Percentiles rank a stretch among this genome's conserved stretches.
These are phyloP conservation scores for Cadophora sp. DNA, from an alignment of 2,329 filamentous ascomycete genomes.

Conservation along the genomic window DNA sequence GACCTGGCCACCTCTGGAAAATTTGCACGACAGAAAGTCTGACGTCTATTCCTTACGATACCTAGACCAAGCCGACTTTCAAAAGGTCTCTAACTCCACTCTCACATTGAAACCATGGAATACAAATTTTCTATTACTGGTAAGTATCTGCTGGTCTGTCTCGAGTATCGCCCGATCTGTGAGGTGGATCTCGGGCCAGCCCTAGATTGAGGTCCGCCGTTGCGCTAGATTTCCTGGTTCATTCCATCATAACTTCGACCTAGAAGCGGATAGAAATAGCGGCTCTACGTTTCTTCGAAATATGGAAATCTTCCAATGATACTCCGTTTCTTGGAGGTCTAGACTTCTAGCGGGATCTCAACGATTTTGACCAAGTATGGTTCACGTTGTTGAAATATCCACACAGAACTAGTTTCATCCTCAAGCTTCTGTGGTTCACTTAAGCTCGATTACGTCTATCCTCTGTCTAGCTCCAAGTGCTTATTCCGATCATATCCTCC, in stretches of 20 bases:
- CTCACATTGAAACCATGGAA: no score
- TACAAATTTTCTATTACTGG: no score
- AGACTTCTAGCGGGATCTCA: neutral
- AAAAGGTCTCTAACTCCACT: no score
- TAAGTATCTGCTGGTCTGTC: neutral
- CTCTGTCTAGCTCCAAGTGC: neutral
- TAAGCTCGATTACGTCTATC: slow-evolving; percentile 3
- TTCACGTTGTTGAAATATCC: neutral
- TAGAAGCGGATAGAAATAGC: neutral
- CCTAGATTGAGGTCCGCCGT: neutral
- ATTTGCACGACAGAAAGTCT: neutral
- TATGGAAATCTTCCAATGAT: no score
- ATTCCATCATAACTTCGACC: neutral
- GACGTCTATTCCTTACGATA: neutral
- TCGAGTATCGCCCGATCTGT: neutral
- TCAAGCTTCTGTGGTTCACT: neutral
- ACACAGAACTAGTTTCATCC: neutral
- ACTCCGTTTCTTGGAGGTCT: no score
- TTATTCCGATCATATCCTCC: neutral
- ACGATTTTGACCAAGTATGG: neutral
- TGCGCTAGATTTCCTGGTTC: neutral
- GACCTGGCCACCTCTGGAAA: no score
- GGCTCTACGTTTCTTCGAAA: no score
- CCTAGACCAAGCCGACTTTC: no score
- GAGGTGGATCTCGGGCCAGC: neutral